Evolutionary conservation across 192 early-diverging fungal genomes (phyloP), one percentile per base, ranked within the genome.

Genomic region (Cladochytrium replicatum): DNA sequence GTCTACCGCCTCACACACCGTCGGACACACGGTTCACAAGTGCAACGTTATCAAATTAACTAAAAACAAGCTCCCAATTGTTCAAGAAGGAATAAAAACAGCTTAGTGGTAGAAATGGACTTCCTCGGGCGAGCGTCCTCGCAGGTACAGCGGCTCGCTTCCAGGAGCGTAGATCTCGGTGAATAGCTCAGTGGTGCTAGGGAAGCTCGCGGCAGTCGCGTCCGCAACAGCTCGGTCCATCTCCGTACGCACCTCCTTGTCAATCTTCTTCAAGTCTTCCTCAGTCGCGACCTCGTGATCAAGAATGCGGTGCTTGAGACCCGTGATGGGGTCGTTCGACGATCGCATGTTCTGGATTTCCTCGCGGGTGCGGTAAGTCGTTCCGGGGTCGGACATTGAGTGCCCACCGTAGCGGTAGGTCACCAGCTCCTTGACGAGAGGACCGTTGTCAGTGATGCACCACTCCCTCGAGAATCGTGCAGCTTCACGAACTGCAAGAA

Each of bases 311-410:
- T 86, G 75, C 75, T 90, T 91, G 59, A 92, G 71, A 15, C 90
- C 88, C 56, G 81, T 93, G 71, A 98, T 94, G 43, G 88, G 85
- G 66, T 95, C 91, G 58, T 80, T 82, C 57, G 83, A 88, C 42
- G 85, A 86, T 26, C 92, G 83, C 92, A 98, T 98, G 66, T 98
- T 81, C 71, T 94, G 88, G 53, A 95, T 90, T 77, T 98, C 91
- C 25, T 98, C 94, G 68, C 94, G 88, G 48, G 91, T 92, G 57
- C 94, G 85, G 86, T 98, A 98, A 31, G 89, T 96, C 67, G 92
- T 98, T 57, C 94, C 94, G 21, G 92, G 94, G 70, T 98, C 92
- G 49, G 92, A 98, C 94, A 98, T 98, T 57, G 94, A 98, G 89
- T 98, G 94, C 46, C 94, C 94, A 68, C 92, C 94, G 72, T 98